A percentile compares a stretch with the other conserved stretches of the same genome.
Evolutionary conservation across 2,329 filamentous ascomycete genomes (phyloP).

Genomic region (Penicillium sp.): DNA sequence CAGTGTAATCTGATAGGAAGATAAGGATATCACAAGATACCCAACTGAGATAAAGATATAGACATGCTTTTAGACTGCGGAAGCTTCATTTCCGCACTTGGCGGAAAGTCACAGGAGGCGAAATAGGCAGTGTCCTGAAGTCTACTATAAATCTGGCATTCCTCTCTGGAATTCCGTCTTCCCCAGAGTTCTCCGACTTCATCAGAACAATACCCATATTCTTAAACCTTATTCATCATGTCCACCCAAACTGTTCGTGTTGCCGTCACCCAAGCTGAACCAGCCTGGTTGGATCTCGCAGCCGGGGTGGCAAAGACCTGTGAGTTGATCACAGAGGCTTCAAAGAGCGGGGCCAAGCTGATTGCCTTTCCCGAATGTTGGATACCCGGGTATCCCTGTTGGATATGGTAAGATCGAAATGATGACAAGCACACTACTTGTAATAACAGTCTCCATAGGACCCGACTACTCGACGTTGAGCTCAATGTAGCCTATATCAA

Average conservation of each 20-base stretch:
- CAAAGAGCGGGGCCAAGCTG: slow-evolving; percentile 54
- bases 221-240: not conserved
- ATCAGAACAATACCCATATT: not conserved
- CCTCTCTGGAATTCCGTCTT: not conserved
- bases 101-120: too few species aligned
- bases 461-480: slow-evolving; percentile 3
- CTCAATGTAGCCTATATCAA: slow-evolving; percentile 9
- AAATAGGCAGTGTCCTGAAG: not conserved
- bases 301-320: slow-evolving; percentile 58
- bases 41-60: not conserved
- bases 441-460: not conserved
- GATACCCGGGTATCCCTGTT: slow-evolving; percentile 57
- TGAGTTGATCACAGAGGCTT: slow-evolving; percentile 57
- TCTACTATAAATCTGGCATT: not conserved
- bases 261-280: slow-evolving; percentile 52
- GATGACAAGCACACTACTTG: not conserved
- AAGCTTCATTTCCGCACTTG: not conserved
- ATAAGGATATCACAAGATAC: not conserved
- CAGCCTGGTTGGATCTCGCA: slow-evolving; percentile 60
- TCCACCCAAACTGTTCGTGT: slow-evolving; percentile 5
- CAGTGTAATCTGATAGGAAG: not conserved
- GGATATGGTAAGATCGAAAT: slow-evolving; percentile 38
- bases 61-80: too few species aligned
- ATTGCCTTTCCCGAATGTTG: slow-evolving; percentile 57
- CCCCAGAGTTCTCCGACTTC: not conserved